Evolutionary conservation across 1,139 yeast genomes (phyloP).

Genomic region (Geotrichum klebahnii): DNA sequence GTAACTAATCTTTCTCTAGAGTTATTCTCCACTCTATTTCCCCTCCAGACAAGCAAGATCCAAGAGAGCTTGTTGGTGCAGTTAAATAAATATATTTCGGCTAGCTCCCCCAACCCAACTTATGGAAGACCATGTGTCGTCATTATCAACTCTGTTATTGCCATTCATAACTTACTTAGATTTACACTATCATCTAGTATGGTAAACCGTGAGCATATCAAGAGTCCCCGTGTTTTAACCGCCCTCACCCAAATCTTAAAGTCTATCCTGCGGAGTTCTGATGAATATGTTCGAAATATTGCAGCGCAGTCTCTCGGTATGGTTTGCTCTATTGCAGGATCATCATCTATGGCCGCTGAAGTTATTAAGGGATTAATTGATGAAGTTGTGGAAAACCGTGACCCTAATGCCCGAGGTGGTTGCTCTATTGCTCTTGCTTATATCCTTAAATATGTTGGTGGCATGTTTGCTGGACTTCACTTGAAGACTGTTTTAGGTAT

Average conservation of each 20-base stretch:
- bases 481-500: slow-evolving; percentile 52
- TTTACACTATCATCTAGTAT: slow-evolving; percentile 19
- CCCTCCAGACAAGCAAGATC: slow-evolving; percentile 69
- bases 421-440: slow-evolving; percentile 58
- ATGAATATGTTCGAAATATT: slow-evolving; percentile 42
- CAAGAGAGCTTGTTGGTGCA: slow-evolving; percentile 84
- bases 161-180: slow-evolving; percentile 56
- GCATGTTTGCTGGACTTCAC: slow-evolving; percentile 40
- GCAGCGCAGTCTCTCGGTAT: slow-evolving; percentile 70
- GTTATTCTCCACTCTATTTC: slow-evolving; percentile 66
- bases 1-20: slow-evolving; percentile 75
- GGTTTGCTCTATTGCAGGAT: slow-evolving; percentile 46
- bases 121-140: slow-evolving; percentile 43
- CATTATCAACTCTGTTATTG: slow-evolving; percentile 57
- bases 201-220: slow-evolving; percentile 25
- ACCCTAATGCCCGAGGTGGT: slow-evolving; percentile 66
- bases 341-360: slow-evolving; percentile 42
- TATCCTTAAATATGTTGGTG: slow-evolving; percentile 51
- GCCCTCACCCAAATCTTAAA: slow-evolving; percentile 58
- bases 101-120: slow-evolving; percentile 5
- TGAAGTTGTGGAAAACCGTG: slow-evolving; percentile 54
- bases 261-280: slow-evolving; percentile 41
- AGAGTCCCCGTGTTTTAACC: slow-evolving; percentile 39
- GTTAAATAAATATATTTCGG: slow-evolving; percentile 51
- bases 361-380: slow-evolving; percentile 55